These are phyloP conservation scores for Suhomyces coccinellae DNA, from an alignment of 1,139 yeast genomes.

Conservation along the genomic window DNA sequence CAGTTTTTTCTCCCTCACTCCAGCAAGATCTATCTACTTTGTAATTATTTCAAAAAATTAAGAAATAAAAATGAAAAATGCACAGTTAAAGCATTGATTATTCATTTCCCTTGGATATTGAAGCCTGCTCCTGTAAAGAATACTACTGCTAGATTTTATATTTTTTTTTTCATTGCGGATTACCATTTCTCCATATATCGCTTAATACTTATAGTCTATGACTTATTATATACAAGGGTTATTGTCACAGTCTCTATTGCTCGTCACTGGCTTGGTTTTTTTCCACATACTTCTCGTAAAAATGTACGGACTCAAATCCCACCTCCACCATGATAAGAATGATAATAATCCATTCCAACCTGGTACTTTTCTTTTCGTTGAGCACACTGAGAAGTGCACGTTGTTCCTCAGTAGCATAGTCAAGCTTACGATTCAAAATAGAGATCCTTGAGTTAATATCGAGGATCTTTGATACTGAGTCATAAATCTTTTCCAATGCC, in stretches of 20 bases:
- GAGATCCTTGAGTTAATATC: slow-evolving; percentile 78
- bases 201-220: too few relatives aligned
- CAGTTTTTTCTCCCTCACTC: too few relatives aligned
- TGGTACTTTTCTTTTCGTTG: slow-evolving; percentile 72
- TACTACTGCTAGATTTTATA: too few relatives aligned
- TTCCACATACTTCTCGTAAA: slow-evolving; percentile 27
- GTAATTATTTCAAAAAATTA: too few relatives aligned
- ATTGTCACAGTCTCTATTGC: background rate
- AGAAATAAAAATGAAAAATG: too few relatives aligned
- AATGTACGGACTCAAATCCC: slow-evolving; percentile 67
- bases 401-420: slow-evolving; percentile 88
- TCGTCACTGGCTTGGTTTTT: background rate
- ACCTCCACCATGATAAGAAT: slow-evolving; percentile 82
- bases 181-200: too few relatives aligned
- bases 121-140: too few relatives aligned
- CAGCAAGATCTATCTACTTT: too few relatives aligned
- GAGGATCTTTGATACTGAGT: slow-evolving; percentile 64
- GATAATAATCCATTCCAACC: slow-evolving; percentile 87
- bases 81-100: too few relatives aligned
- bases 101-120: too few relatives aligned
- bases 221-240: background rate
- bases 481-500: slow-evolving; percentile 70
- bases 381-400: slow-evolving; percentile 72
- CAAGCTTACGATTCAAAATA: slow-evolving; percentile 79
- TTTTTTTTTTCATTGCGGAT: too few relatives aligned